Evolutionary conservation across 2,329 filamentous ascomycete genomes (phyloP).

Genomic region (Sporothrix pseudoabietina): DNA sequence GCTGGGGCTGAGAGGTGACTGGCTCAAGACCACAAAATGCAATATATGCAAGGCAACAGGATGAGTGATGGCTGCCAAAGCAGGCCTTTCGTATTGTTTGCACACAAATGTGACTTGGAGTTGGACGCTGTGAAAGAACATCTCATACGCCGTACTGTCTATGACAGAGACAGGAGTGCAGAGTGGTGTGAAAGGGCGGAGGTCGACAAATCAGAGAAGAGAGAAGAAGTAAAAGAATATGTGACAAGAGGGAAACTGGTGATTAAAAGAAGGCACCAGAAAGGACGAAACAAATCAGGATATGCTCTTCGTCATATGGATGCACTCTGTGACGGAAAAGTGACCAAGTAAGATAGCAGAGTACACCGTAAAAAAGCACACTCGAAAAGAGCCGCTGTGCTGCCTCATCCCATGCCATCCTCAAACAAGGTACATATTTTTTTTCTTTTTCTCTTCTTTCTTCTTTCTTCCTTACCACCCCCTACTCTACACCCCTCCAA

Average conservation of each 20-base stretch:
- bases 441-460: background rate
- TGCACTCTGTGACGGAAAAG: background rate
- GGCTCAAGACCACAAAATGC: background rate
- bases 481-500: background rate
- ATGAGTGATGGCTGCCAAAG: background rate
- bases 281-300: constrained; percentile 13
- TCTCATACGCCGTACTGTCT: background rate
- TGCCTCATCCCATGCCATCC: constrained; percentile 8
- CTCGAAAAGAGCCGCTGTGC: background rate
- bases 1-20: constrained; percentile 12
- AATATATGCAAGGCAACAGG: constrained; percentile 1
- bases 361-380: too few species aligned
- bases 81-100: background rate
- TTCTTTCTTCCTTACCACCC: background rate
- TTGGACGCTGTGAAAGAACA: background rate
- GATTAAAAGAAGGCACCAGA: background rate
- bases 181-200: background rate
- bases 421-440: background rate
- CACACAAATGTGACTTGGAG: background rate
- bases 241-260: background rate
- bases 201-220: background rate
- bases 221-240: background rate
- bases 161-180: background rate
- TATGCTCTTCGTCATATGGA: background rate
- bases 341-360: background rate